Evolutionary conservation across 768 basidiomycete genomes (phyloP).

Genomic region (Boletus tylopilopsis): DNA sequence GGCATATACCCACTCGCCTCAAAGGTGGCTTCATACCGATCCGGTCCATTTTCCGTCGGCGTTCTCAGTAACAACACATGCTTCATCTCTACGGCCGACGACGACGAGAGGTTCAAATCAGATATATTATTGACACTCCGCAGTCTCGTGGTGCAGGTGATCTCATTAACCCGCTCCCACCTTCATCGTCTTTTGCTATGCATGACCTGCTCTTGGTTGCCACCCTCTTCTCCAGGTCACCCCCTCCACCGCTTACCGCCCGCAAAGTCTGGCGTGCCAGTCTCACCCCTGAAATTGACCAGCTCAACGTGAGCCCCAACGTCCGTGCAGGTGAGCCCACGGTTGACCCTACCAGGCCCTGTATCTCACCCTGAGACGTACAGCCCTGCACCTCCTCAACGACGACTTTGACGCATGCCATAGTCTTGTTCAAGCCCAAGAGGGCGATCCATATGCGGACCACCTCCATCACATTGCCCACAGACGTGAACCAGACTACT

Average conservation of each 20-base stretch:
- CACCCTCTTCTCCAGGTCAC: conserved; percentile 14
- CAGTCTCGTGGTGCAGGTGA: background rate
- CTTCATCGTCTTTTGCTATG: too few relatives aligned
- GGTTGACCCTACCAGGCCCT: too few relatives aligned
- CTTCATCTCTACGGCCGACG: conserved; percentile 12
- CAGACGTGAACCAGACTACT: conserved; percentile 24
- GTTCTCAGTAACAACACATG: conserved; percentile 43
- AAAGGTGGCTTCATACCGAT: conserved; percentile 60
- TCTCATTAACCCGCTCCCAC: too few relatives aligned
- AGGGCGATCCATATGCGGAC: conserved; percentile 20
- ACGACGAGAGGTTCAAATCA: background rate
- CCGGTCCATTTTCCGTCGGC: conserved; percentile 33
- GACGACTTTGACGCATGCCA: conserved; percentile 18
- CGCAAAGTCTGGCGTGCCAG: too few relatives aligned
- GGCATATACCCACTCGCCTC: conserved; percentile 44
- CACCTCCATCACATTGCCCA: conserved; percentile 22
- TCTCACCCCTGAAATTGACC: conserved; percentile 18
- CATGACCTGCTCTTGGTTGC: conserved; percentile 14
- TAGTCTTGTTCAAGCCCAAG: conserved; percentile 16
- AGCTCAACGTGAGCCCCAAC: conserved; percentile 11
- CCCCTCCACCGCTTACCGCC: conserved; percentile 10
- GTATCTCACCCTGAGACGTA: too few relatives aligned
- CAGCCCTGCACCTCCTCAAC: conserved; percentile 20
- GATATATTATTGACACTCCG: conserved; percentile 5
- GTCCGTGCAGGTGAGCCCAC: too few relatives aligned